Conservation (phyloP, 139 green algal species). For the Desmodesmus armatus region DNA sequence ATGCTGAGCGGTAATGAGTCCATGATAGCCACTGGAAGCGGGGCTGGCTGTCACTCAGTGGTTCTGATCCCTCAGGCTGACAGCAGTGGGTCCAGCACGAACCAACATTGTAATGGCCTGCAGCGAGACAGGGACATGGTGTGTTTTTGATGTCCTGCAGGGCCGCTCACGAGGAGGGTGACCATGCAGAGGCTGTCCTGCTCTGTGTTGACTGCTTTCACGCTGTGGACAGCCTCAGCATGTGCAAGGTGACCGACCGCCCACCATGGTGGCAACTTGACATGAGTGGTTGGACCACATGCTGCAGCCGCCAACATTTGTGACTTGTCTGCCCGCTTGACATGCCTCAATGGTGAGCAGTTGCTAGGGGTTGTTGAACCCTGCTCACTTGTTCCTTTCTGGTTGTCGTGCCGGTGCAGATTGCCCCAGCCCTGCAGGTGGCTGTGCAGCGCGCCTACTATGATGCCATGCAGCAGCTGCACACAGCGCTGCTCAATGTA, state of each 20-base stretch:
- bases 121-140: too few relatives aligned
- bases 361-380: background rate
- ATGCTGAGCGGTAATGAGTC: too few relatives aligned
- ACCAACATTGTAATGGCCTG: too few relatives aligned
- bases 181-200: conserved; percentile 71
- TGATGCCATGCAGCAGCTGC: conserved; percentile 60
- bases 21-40: too few relatives aligned
- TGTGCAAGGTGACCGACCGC: conserved; percentile 54
- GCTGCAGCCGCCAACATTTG: background rate
- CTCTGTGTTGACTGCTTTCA: conserved; percentile 69
- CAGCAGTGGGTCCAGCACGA: too few relatives aligned
- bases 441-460: conserved; percentile 64
- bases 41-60: too few relatives aligned
- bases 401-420: conserved; percentile 33
- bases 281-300: background rate
- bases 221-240: conserved; percentile 49
- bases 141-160: too few relatives aligned
- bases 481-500: conserved; percentile 55
- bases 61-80: too few relatives aligned
- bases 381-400: background rate
- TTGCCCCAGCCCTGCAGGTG: conserved; percentile 56
- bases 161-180: conserved; percentile 57
- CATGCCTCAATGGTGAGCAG: background rate
- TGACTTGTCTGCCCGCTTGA: too few relatives aligned
- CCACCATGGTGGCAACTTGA: too few relatives aligned